Base-by-base conservation (phyloP, 768 basidiomycete species). In the Suillus brevipes region DNA sequence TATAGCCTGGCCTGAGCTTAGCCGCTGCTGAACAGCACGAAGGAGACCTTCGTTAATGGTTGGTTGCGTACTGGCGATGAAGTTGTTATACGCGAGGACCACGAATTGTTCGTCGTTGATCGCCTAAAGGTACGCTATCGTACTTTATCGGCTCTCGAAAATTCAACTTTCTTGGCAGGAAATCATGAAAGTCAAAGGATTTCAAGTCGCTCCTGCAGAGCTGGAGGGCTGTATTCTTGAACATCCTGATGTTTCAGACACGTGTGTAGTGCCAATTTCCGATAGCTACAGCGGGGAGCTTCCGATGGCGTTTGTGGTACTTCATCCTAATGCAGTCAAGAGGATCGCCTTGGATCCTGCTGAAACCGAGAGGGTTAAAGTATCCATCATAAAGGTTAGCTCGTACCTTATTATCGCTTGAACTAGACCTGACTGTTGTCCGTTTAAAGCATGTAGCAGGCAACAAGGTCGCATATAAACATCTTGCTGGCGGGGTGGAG, bases 181-280 rank as follows among this genome's bases (percentile, higher is more conserved):
- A 75, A 81, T 89, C 36, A 77, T 90, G 71, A 90, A 91, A 78
- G 86, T 88, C 50, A 82, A 77, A 70, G 90, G 90, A 3, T 89
- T 88, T 72, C 89, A 91, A 71, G 89, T 91, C 1, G 88, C 90
- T 1, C 90, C 89, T 2, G 89, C 90, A 4, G 89, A 90, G 67
- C 78, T 90, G 10, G 89, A 90, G 69, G 89, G 84, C 23, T 87
- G 87, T 65, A 70, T 89, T n/a, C 72, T 89, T 31, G 82, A 79
- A 52, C 86, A 90, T 67, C 75, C 82, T 1, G 88, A 88, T 68
- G 84, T 90, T 28, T 78, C 80, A 5, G 84, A 88, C 50, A 80
- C 80, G 2, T 89, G 89, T 67, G 89, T 91, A 2, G 84, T 91
- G 20, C 85, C 87, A 1, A 70, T 88, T 38, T 85, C 84, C 9